Conservation (phyloP, 495 filamentous ascomycete genomes). For the Pyrenula massariospora region DNA sequence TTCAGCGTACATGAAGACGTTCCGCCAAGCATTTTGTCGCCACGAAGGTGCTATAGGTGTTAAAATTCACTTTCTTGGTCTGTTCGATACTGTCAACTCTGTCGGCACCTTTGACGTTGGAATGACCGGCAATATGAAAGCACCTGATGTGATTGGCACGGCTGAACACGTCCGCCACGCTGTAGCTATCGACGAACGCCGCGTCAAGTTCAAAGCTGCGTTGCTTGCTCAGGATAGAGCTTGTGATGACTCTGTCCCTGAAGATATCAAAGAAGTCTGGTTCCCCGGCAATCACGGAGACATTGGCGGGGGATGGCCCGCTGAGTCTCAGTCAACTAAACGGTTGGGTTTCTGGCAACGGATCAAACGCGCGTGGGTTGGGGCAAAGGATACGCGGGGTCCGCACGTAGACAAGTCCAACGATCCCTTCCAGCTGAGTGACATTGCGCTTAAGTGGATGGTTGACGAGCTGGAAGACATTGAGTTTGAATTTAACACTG, state of each 20-base stretch:
- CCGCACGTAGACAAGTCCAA: slow-evolving; percentile 79
- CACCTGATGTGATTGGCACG: slow-evolving; percentile 70
- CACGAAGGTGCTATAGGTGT: slow-evolving; percentile 3
- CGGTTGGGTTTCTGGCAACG: background rate
- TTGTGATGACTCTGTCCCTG: slow-evolving; percentile 35
- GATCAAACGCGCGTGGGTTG: slow-evolving; percentile 22
- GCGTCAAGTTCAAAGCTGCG: slow-evolving; percentile 59
- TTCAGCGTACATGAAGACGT: background rate
- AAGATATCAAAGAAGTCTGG: slow-evolving; percentile 78
- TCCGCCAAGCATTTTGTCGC: background rate
- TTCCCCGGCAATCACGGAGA: slow-evolving; percentile 76
- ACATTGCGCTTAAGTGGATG: slow-evolving; percentile 13
- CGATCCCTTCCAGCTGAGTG: slow-evolving; percentile 29
- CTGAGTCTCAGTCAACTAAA: background rate
- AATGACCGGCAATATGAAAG: slow-evolving; percentile 74
- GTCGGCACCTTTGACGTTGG: slow-evolving; percentile 63
- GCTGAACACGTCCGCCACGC: slow-evolving; percentile 62
- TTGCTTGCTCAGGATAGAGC: slow-evolving; percentile 48
- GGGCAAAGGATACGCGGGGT: slow-evolving; percentile 46
- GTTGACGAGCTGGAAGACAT: slow-evolving; percentile 21
- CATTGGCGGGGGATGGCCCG: slow-evolving; percentile 68
- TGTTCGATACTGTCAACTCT: slow-evolving; percentile 35
- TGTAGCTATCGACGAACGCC: slow-evolving; percentile 67
- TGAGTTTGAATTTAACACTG: background rate
- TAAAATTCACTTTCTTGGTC: slow-evolving; percentile 24